phyloP scores from a whole-genome alignment of 1,284 basidiomycete species.

The Apiotrichum mycotoxinovorans region DNA sequence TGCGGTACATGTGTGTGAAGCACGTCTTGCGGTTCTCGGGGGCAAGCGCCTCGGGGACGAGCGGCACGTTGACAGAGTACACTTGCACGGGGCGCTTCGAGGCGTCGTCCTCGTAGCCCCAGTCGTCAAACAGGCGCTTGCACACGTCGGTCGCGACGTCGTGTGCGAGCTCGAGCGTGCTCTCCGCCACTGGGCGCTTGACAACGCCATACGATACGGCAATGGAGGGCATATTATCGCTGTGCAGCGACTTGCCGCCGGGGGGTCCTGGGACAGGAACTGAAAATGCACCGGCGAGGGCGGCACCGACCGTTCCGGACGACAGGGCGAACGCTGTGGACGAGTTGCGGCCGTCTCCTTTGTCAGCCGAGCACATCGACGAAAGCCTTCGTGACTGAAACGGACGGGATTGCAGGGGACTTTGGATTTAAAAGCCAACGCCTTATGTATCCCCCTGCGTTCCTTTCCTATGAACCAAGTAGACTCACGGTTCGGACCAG shows the following conservation, averaged over 20 bases:
- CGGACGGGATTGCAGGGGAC: too few relatives aligned
- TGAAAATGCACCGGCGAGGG: constrained; percentile 79
- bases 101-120: constrained; percentile 61
- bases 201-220: constrained; percentile 84
- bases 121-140: constrained; percentile 68
- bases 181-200: constrained; percentile 62
- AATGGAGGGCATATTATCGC: constrained; percentile 56
- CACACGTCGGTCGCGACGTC: constrained; percentile 65
- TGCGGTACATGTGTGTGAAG: constrained; percentile 50
- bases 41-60: constrained; percentile 38
- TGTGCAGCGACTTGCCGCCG: constrained; percentile 50
- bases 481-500: constrained; percentile 52
- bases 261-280: constrained; percentile 70
- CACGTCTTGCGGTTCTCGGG: constrained; percentile 32
- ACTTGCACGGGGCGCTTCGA: constrained; percentile 31
- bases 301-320: constrained; percentile 85
- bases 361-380: neutral
- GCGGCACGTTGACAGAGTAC: constrained; percentile 48
- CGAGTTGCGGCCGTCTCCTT: constrained; percentile 66
- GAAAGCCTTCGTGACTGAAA: too few relatives aligned
- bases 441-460: too few relatives aligned
- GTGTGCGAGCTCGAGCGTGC: constrained; percentile 66
- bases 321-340: constrained; percentile 79
- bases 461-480: too few relatives aligned
- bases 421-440: too few relatives aligned